These are phyloP conservation scores for Diutina siamensis DNA, from an alignment of 1,139 yeast species.

Conservation along the genomic window DNA sequence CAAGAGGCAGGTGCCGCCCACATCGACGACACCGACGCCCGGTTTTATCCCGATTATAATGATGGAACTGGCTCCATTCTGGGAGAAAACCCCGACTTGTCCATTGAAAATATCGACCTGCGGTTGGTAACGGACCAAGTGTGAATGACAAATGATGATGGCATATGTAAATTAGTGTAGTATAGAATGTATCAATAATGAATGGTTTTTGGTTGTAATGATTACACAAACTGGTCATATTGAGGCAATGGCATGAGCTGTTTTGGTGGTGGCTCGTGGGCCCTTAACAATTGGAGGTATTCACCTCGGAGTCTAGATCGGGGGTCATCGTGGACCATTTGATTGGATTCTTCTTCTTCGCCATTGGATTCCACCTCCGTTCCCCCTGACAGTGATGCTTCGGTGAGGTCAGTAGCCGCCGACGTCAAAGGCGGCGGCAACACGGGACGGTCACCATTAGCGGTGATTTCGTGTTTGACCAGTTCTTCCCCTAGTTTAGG, in stretches of 20 bases:
- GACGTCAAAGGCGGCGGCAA: too few relatives aligned
- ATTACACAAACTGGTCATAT: background rate
- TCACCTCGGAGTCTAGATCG: background rate
- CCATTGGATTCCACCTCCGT: background rate
- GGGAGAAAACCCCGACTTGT: slow-evolving; percentile 22
- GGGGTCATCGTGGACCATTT: background rate
- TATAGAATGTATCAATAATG: background rate
- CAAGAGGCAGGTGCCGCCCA: slow-evolving; percentile 23
- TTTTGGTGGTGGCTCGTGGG: background rate
- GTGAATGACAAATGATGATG: background rate
- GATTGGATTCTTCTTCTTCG: background rate
- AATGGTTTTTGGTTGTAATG: too few relatives aligned
- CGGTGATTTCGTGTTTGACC: background rate
- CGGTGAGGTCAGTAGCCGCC: too few relatives aligned
- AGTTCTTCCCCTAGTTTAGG: background rate
- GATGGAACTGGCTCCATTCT: background rate
- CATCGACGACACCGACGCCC: slow-evolving; percentile 5
- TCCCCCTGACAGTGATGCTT: background rate
- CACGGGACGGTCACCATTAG: too few relatives aligned
- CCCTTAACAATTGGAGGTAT: background rate
- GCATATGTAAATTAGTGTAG: background rate
- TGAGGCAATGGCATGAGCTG: background rate
- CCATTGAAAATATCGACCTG: slow-evolving; percentile 38
- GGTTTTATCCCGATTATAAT: background rate
- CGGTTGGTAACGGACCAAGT: slow-evolving; percentile 33